A percentile compares a stretch with the other conserved stretches of the same genome.
phyloP scores from a whole-genome alignment of 1,284 basidiomycete genomes.

The Ganoderma multipileum region DNA sequence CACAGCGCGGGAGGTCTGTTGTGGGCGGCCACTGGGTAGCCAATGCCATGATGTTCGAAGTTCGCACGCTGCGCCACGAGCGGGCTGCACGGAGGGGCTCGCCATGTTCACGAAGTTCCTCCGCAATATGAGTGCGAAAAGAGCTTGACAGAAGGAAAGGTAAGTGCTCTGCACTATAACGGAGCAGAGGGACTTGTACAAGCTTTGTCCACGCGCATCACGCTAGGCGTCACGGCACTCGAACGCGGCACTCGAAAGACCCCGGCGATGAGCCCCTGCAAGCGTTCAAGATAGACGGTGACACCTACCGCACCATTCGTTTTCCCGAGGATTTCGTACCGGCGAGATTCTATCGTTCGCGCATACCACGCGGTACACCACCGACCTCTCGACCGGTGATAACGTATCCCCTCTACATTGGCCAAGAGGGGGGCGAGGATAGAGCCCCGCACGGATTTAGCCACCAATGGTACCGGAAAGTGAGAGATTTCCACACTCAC shows the following conservation, averaged over 20 bases:
- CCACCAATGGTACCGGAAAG: not conserved
- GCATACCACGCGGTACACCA: not conserved
- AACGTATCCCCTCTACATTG: not conserved
- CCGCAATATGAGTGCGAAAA: not conserved
- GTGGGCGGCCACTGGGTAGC: not conserved
- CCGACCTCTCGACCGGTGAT: not conserved
- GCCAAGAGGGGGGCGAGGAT: not conserved
- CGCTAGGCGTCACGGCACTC: not conserved
- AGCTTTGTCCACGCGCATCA: not conserved
- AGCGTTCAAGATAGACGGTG: not conserved
- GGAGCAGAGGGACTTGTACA: not conserved
- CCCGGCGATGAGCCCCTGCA: not conserved
- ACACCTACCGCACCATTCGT: not conserved
- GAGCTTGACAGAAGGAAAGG: not conserved
- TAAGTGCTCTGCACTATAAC: not conserved
- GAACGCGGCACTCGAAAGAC: not conserved
- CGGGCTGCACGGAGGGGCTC: not conserved
- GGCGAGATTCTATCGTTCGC: not conserved
- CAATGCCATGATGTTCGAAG: not conserved
- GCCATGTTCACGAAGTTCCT: not conserved
- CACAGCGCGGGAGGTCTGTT: not conserved
- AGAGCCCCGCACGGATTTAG: not conserved
- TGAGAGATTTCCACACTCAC: not conserved
- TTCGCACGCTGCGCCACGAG: conserved; percentile 4
- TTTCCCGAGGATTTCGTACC: not conserved